phyloP scores from a whole-genome alignment of 345 rosid genomes.

The Firmiana major region DNA sequence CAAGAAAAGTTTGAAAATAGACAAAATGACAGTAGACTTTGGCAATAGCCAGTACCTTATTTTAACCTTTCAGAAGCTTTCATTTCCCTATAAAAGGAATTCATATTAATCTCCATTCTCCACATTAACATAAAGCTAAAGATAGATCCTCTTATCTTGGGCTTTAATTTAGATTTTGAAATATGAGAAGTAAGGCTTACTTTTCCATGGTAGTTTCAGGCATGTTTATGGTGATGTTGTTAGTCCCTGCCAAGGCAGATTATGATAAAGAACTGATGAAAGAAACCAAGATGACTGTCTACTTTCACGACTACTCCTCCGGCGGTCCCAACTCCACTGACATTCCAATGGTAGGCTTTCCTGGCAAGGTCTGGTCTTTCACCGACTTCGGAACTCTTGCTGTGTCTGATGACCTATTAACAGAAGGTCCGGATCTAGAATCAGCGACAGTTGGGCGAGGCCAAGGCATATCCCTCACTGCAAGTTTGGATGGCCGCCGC shows the following conservation, averaged over 20 bases:
- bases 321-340: constrained; percentile 11
- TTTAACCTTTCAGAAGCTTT: too few species aligned
- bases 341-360: constrained; percentile 9
- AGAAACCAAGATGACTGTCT: constrained; percentile 15
- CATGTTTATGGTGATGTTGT: neutral
- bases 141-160: neutral
- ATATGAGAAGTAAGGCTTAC: neutral
- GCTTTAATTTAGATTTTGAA: neutral
- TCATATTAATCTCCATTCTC: neutral
- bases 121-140: neutral
- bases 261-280: neutral
- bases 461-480: neutral
- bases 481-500: constrained; percentile 5
- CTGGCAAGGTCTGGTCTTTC: constrained; percentile 9
- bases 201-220: neutral
- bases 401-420: constrained; percentile 3
- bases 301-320: constrained; percentile 2
- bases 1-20: too few species aligned
- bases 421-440: neutral
- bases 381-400: constrained; percentile 9
- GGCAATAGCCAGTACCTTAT: too few species aligned
- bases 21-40: too few species aligned
- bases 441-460: neutral
- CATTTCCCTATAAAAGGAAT: too few species aligned
- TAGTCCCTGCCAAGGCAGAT: neutral